Evolutionary conservation across 106 monocot species (phyloP).

Genomic region (Narthecium ossifragum): DNA sequence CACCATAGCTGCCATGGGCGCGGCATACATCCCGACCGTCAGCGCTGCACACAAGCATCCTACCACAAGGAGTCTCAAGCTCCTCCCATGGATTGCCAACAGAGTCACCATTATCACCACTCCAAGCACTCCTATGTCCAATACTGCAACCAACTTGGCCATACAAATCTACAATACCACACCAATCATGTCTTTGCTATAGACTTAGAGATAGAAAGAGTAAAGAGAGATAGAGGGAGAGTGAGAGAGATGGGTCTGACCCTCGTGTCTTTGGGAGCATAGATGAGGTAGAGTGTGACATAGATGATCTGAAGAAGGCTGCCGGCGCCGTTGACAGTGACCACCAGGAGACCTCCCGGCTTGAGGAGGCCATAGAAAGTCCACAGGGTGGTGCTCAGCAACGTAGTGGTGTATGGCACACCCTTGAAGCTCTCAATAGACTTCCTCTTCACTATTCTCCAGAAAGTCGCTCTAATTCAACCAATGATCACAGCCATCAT

Average conservation of each 20-base stretch:
- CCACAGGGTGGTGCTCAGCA: constrained; percentile 52
- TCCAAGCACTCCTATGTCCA: constrained; percentile 25
- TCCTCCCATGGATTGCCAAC: constrained; percentile 22
- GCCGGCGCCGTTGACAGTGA: constrained; percentile 53
- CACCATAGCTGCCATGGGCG: constrained; percentile 40
- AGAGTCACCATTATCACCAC: constrained; percentile 25
- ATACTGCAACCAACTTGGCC: constrained; percentile 20
- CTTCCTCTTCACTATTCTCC: constrained; percentile 37
- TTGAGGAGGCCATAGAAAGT: constrained; percentile 61
- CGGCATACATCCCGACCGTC: constrained; percentile 46
- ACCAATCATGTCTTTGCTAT: neutral
- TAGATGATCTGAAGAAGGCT: constrained; percentile 46
- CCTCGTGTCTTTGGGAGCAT: constrained; percentile 31
- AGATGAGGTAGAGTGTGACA: constrained; percentile 43
- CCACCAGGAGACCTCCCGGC: constrained; percentile 43
- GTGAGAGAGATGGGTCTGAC: constrained; percentile 5
- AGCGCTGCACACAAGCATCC: constrained; percentile 29
- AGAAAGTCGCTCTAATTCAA: constrained; percentile 34
- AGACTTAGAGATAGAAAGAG: neutral
- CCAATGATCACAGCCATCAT: neutral
- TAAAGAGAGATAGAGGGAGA: neutral
- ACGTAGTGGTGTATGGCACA: constrained; percentile 40
- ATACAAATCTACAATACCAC: neutral
- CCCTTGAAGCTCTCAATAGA: constrained; percentile 47
- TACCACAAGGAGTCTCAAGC: constrained; percentile 14